phyloP scores from a whole-genome alignment of 2,329 filamentous ascomycete genomes.

The Malbranchea cinnamomea region DNA sequence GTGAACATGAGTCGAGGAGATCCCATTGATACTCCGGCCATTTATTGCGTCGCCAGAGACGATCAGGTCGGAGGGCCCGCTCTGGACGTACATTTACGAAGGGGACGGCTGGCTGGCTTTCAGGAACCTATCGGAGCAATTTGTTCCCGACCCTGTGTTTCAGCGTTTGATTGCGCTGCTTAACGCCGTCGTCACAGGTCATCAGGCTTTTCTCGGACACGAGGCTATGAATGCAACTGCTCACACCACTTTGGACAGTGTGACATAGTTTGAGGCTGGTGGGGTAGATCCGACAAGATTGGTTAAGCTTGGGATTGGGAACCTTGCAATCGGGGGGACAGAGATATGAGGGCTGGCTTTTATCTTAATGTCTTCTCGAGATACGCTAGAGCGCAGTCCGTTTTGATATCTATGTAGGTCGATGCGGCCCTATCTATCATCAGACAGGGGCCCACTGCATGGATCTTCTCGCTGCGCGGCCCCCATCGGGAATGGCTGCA shows the following conservation, averaged over 20 bases:
- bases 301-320: too few species aligned
- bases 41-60: slow-evolving; percentile 46
- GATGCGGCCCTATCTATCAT: too few species aligned
- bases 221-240: slow-evolving; percentile 52
- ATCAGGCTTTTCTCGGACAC: slow-evolving; percentile 55
- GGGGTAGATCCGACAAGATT: too few species aligned
- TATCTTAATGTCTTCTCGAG: too few species aligned
- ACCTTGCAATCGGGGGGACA: too few species aligned
- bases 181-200: slow-evolving; percentile 51
- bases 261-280: slow-evolving; percentile 22
- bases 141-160: slow-evolving; percentile 51
- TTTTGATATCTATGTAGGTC: too few species aligned
- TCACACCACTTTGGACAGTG: slow-evolving; percentile 42
- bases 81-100: slow-evolving; percentile 56
- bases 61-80: slow-evolving; percentile 47
- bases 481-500: too few species aligned
- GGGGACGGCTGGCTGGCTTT: slow-evolving; percentile 47
- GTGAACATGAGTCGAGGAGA: slow-evolving; percentile 56
- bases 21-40: slow-evolving; percentile 44
- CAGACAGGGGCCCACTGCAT: too few species aligned
- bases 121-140: slow-evolving; percentile 47
- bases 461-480: too few species aligned
- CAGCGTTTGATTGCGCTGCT: slow-evolving; percentile 54
- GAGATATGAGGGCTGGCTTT: too few species aligned
- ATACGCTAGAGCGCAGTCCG: too few species aligned